Evolutionary conservation across 1,284 basidiomycete species (phyloP).

Genomic region (Apiotrichum domesticum): DNA sequence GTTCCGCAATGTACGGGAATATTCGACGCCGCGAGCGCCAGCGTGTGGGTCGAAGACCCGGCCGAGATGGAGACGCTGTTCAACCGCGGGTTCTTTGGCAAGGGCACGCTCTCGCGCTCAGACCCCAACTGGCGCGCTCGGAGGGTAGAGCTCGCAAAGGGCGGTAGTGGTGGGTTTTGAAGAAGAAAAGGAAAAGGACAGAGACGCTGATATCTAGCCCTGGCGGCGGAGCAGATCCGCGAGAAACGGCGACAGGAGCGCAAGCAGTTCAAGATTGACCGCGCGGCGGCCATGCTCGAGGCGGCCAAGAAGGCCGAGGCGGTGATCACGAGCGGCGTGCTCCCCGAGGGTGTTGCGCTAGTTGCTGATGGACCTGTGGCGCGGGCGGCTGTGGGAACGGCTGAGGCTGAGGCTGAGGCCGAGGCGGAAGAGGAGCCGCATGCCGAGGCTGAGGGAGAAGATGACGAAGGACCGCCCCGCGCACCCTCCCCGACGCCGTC

Average conservation of each 20-base stretch:
- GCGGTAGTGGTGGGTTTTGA: slow-evolving; percentile 39
- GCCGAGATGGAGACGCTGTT: slow-evolving; percentile 67
- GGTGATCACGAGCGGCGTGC: slow-evolving; percentile 31
- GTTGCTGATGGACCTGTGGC: not conserved
- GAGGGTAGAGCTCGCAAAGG: slow-evolving; percentile 59
- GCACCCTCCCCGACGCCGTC: slow-evolving; percentile 10
- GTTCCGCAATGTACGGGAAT: slow-evolving; percentile 48
- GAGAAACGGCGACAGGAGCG: slow-evolving; percentile 76
- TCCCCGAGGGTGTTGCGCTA: slow-evolving; percentile 10
- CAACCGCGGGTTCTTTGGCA: slow-evolving; percentile 92
- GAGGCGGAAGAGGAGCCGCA: not conserved
- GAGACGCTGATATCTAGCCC: slow-evolving; percentile 15
- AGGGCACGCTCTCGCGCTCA: slow-evolving; percentile 85
- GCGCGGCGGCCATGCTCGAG: slow-evolving; percentile 50
- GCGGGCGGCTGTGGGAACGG: not conserved
- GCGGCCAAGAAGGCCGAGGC: slow-evolving; percentile 47
- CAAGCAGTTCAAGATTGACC: slow-evolving; percentile 83
- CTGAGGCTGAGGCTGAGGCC: not conserved
- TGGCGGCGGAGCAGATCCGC: slow-evolving; percentile 66
- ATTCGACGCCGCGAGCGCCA: slow-evolving; percentile 65
- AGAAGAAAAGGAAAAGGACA: not conserved
- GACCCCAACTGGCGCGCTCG: slow-evolving; percentile 88
- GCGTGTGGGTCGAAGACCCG: slow-evolving; percentile 68
- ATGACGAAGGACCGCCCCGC: not conserved
- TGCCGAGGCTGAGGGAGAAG: slow-evolving; percentile 3